phyloP scores from a whole-genome alignment of 1,284 basidiomycete genomes.

The Quambalaria eucalypti region DNA sequence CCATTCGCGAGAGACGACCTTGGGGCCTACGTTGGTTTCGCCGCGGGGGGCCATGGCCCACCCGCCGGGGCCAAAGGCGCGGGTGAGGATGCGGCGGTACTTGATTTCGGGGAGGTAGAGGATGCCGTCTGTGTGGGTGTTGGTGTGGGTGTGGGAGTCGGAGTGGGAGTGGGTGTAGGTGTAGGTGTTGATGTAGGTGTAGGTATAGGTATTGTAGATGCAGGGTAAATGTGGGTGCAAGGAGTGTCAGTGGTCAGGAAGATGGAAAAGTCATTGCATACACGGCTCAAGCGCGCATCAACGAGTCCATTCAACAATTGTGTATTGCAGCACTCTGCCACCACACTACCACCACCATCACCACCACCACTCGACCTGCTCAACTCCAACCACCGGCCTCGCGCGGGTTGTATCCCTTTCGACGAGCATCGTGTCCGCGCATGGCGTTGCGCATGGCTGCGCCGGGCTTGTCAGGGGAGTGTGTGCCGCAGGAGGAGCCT shows the following conservation, averaged over 20 bases:
- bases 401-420: neutral
- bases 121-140: conserved; percentile 64
- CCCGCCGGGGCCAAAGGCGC: conserved; percentile 88
- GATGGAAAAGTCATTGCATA: too few relatives aligned
- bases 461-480: neutral
- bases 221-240: too few relatives aligned
- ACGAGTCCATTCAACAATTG: too few relatives aligned
- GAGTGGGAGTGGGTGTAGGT: neutral
- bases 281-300: too few relatives aligned
- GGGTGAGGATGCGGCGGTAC: conserved; percentile 84
- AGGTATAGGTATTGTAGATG: too few relatives aligned
- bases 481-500: neutral
- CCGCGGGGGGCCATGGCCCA: conserved; percentile 93
- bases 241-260: too few relatives aligned
- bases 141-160: neutral
- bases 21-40: conserved; percentile 66
- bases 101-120: conserved; percentile 96
- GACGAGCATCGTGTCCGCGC: neutral
- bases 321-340: too few relatives aligned
- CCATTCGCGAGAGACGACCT: conserved; percentile 85
- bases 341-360: too few relatives aligned
- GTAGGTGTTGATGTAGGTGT: neutral
- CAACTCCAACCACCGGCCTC: neutral
- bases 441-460: neutral
- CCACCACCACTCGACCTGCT: neutral